Conservation (phyloP, 768 basidiomycete species). For the Termitomyces sp. region DNA sequence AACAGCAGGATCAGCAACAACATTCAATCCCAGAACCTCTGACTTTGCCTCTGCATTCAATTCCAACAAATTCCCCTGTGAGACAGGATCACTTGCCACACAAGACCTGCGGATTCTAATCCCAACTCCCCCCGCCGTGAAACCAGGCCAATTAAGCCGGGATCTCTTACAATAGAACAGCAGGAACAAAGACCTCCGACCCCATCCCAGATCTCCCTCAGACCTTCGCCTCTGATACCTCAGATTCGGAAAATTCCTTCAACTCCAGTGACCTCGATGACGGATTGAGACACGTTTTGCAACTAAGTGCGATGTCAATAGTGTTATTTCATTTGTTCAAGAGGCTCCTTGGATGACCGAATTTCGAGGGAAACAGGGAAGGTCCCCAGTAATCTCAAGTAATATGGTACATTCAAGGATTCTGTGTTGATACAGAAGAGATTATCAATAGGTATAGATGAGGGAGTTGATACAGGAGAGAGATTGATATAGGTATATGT, state of each 20-base stretch:
- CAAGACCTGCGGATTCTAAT: neutral
- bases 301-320: neutral
- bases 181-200: neutral
- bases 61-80: neutral
- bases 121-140: neutral
- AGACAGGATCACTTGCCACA: neutral
- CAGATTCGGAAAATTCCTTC: neutral
- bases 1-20: neutral
- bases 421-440: neutral
- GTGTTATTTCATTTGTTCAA: neutral
- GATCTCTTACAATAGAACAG: no score
- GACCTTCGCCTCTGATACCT: constrained; percentile 1
- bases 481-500: neutral
- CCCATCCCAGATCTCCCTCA: neutral
- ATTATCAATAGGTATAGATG: neutral
- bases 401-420: neutral
- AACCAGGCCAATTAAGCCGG: no score
- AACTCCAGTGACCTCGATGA: neutral
- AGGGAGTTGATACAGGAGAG: neutral
- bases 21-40: neutral
- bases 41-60: neutral
- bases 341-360: no score
- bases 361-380: neutral
- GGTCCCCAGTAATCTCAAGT: neutral
- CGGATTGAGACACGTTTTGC: neutral